Conservation (phyloP, 352 stramenopile species). For the Globisporangium yorkense region DNA sequence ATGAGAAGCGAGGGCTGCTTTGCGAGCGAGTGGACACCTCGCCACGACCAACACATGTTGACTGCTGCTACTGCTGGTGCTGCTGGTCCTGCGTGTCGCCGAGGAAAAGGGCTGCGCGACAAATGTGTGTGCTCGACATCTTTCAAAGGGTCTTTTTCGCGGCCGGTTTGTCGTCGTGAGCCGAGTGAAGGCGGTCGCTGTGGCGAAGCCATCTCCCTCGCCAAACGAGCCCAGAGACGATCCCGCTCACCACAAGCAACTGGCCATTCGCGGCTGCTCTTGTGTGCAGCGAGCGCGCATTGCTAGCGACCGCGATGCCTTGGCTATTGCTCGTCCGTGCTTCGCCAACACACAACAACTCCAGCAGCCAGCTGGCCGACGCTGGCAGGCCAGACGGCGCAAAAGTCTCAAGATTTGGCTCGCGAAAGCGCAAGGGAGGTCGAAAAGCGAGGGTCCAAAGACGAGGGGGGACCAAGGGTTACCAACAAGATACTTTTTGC, state of each 20-base stretch:
- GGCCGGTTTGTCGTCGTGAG: background rate
- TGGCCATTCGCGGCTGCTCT: background rate
- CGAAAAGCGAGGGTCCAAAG: background rate
- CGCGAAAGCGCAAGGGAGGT: too few species aligned
- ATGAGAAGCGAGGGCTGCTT: background rate
- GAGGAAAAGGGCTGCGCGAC: background rate
- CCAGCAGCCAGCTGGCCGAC: too few species aligned
- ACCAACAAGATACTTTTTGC: slow-evolving; percentile 2
- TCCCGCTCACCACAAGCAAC: background rate
- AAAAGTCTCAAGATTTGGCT: background rate
- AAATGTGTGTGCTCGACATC: background rate
- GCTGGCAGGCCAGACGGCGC: background rate
- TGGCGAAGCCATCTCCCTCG: background rate
- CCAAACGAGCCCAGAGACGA: too few species aligned
- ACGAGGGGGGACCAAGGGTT: background rate
- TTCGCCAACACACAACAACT: too few species aligned
- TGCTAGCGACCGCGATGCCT: too few species aligned
- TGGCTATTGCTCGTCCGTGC: too few species aligned
- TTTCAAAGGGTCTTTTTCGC: too few species aligned
- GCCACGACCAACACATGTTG: background rate
- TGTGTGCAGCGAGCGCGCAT: background rate
- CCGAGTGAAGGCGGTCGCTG: background rate
- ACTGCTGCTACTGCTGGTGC: background rate
- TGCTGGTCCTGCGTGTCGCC: background rate
- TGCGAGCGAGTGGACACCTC: background rate